Percentiles rank a stretch among this genome's conserved stretches.
Evolutionary conservation across 2,329 filamentous ascomycete genomes (phyloP).

Genomic region (Coniella vitis): DNA sequence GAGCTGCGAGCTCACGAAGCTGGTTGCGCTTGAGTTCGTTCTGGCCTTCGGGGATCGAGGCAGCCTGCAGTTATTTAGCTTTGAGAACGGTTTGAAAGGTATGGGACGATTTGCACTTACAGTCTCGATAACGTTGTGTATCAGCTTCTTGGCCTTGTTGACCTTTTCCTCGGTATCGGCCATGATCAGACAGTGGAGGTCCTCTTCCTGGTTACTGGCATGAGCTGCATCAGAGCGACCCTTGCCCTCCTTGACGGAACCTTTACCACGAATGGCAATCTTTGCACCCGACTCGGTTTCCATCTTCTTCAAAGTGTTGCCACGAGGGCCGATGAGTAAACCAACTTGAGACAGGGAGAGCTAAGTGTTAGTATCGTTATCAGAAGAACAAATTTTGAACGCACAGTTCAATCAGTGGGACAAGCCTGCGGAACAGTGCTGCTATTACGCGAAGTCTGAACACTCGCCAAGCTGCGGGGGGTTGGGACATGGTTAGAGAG

Average conservation of each 20-base stretch:
- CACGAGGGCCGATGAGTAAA: constrained; percentile 99
- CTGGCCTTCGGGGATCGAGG: constrained; percentile 95
- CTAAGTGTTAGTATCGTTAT: constrained; percentile 80
- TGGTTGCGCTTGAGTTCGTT: constrained; percentile 99
- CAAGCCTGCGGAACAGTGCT: constrained; percentile 24
- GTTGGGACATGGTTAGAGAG: constrained; percentile 54
- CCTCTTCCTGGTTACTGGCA: constrained; percentile 99
- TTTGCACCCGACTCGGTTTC: constrained; percentile 95
- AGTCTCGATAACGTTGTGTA: constrained; percentile 98
- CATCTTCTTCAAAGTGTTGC: constrained; percentile 99
- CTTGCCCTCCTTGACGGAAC: constrained; percentile 99
- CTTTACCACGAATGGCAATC: constrained; percentile 98
- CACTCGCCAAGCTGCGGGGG: constrained; percentile 41
- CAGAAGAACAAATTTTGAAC: constrained; percentile 29
- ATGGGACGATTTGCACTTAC: constrained; percentile 51
- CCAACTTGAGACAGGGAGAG: constrained; percentile 87
- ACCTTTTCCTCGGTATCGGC: constrained; percentile 99
- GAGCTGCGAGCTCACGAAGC: constrained; percentile 90
- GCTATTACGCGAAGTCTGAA: constrained; percentile 25
- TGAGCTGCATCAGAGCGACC: constrained; percentile 97
- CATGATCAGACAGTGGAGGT: constrained; percentile 98
- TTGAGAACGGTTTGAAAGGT: not conserved
- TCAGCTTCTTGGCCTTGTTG: constrained; percentile 96
- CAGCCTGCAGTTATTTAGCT: constrained; percentile 55
- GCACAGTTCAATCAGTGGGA: constrained; percentile 30